Evolutionary conservation across 331 rosid genomes (phyloP).

Genomic region (Malus hybrid): DNA sequence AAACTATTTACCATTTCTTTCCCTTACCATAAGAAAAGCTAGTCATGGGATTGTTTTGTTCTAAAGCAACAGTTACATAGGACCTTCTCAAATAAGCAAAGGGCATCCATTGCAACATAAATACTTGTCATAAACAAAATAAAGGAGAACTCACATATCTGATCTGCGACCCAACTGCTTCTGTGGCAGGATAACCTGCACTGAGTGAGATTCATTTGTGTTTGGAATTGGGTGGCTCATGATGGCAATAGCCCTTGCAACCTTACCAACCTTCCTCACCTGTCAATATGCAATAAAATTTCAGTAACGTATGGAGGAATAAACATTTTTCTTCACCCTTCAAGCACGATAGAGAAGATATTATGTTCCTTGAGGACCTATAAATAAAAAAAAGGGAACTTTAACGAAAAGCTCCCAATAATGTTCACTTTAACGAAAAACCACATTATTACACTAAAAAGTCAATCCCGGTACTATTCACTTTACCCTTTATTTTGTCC

Average conservation of each 20-base stretch:
- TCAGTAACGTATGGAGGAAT: constrained; percentile 2
- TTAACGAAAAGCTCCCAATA: too few species aligned
- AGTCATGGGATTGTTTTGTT: not conserved
- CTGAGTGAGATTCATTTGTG: constrained; percentile 82
- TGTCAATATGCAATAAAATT: constrained; percentile 29
- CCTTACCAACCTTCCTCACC: constrained; percentile 96
- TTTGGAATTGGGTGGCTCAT: constrained; percentile 96
- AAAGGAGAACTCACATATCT: constrained; percentile 73
- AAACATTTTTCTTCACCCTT: not conserved
- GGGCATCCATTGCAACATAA: not conserved
- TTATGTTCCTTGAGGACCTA: not conserved
- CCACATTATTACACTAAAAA: too few species aligned
- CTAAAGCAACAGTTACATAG: not conserved
- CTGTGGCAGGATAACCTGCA: constrained; percentile 94
- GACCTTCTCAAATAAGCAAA: not conserved
- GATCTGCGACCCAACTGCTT: constrained; percentile 95
- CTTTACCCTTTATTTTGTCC: too few species aligned
- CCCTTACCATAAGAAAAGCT: not conserved
- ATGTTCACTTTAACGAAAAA: too few species aligned
- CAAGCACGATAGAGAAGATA: not conserved
- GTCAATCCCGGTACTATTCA: too few species aligned
- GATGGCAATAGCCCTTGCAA: constrained; percentile 98
- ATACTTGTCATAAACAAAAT: not conserved
- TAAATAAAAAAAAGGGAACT: not conserved
- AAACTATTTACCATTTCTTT: not conserved